Evolutionary conservation across 2,329 filamentous ascomycete genomes (phyloP), one percentile per base, ranked within the genome.

Genomic region (Cladosporium sp.): DNA sequence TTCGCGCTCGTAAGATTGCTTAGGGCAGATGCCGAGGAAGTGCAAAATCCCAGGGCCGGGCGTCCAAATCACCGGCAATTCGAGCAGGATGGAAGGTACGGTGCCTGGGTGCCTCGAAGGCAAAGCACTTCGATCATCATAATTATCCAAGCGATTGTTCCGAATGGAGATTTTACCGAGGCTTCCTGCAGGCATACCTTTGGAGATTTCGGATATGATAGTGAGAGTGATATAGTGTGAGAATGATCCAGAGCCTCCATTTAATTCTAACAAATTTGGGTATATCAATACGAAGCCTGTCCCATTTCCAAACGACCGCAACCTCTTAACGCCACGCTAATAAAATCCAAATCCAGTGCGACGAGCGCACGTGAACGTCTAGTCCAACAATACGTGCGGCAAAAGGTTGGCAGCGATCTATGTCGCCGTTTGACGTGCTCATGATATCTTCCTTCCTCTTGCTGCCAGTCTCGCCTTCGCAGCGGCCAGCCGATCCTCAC

Each of bases 381-480:
- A 21, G 11, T 21, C 40, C 40, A 46, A 46, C n/a, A 44, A 4
- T 2, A 44, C 2, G 10, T 44, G 50, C 50, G 29, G 31, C 28
- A 55, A 4, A 23, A 21, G 8, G n/a, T 12, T 46, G n/a, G n/a
- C 40, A 46, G 40, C 40, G 14, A 21, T 5, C 5, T 21, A 5
- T 33, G 28, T 55, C 52, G 28, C 26, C 5, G 28, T 11, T n/a
- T n/a, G 18, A 29, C 28, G 6, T 31, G 28, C 29, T 67, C 66
- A 72, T 16, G 69, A 70, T 1, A 71, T 66, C 26, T 68, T 61
- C 35, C 71, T 67, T 40, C 72, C 71, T 58, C 69, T 69, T 11
- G 70, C 69, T 26, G 67, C 69, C 23, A 75, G 62, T 37, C 72
- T 61, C 40, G 70, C 72, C 49, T 67, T 69, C 31, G 72, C 72